Percentiles rank a stretch among this genome's conserved stretches.
These are phyloP conservation scores for Aspergillus sp. DNA, from an alignment of 2,329 filamentous ascomycete genomes.

Conservation along the genomic window DNA sequence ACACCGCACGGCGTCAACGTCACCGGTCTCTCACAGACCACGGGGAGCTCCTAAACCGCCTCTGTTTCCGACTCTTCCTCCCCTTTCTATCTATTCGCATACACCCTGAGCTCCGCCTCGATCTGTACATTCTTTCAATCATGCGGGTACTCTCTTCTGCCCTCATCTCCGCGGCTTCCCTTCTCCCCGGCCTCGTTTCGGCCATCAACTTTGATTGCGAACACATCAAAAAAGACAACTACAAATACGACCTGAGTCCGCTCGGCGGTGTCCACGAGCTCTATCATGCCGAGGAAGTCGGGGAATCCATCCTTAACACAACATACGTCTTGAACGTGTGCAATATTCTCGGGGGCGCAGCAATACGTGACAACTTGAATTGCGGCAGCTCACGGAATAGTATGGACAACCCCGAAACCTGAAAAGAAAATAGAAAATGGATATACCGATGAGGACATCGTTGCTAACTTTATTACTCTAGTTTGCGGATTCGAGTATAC, in stretches of 20 bases:
- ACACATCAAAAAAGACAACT: conserved; percentile 33
- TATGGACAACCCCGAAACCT: conserved; percentile 19
- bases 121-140: conserved; percentile 9
- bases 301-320: conserved; percentile 30
- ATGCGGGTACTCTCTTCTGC: conserved; percentile 35
- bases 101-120: not conserved
- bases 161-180: conserved; percentile 24
- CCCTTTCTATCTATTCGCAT: not conserved
- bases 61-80: not conserved
- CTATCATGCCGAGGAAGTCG: conserved; percentile 29
- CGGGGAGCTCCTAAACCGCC: not conserved
- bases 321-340: conserved; percentile 41
- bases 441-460: not conserved
- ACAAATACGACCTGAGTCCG: conserved; percentile 41
- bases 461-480: conserved; percentile 30
- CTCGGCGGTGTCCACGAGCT: conserved; percentile 40
- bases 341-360: conserved; percentile 27
- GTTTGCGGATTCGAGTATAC: conserved; percentile 73
- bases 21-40: not conserved
- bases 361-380: conserved; percentile 26
- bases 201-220: conserved; percentile 40
- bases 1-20: conserved; percentile 4
- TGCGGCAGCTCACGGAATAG: conserved; percentile 37
- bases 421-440: not conserved
- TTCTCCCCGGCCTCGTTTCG: conserved; percentile 28